These are phyloP conservation scores for Fraxinus platypoda DNA, from an alignment of 305 asterid species.

Conservation along the genomic window DNA sequence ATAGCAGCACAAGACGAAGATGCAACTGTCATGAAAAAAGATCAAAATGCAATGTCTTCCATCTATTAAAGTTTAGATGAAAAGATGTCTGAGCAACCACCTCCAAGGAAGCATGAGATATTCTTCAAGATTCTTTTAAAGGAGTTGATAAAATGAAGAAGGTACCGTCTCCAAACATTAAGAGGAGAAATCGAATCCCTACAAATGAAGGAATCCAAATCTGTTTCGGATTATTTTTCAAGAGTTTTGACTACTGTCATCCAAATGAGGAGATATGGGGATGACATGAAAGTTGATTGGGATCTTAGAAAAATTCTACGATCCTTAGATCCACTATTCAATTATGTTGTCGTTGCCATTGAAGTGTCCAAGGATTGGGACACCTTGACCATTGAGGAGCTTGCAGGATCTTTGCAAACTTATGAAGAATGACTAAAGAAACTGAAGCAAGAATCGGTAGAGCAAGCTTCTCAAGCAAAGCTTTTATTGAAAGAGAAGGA, in stretches of 20 bases:
- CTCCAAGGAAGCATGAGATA: neutral
- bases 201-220: neutral
- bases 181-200: neutral
- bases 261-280: neutral
- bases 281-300: neutral
- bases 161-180: neutral
- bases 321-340: neutral
- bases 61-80: slow-evolving; percentile 4
- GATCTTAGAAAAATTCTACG: neutral
- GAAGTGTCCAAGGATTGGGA: slow-evolving; percentile 14
- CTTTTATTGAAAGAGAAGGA: no score
- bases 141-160: neutral
- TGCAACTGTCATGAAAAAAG: neutral
- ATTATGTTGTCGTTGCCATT: slow-evolving; percentile 1
- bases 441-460: neutral
- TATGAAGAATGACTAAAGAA: neutral
- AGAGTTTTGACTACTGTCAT: neutral
- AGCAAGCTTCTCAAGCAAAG: neutral
- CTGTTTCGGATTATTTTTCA: no score
- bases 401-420: neutral
- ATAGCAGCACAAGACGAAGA: neutral
- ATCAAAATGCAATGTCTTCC: neutral
- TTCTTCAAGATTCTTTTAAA: neutral
- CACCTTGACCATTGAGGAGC: slow-evolving; percentile 8
- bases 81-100: neutral